phyloP scores from a whole-genome alignment of 305 asterid genomes.

The Fraxinus dipetala region DNA sequence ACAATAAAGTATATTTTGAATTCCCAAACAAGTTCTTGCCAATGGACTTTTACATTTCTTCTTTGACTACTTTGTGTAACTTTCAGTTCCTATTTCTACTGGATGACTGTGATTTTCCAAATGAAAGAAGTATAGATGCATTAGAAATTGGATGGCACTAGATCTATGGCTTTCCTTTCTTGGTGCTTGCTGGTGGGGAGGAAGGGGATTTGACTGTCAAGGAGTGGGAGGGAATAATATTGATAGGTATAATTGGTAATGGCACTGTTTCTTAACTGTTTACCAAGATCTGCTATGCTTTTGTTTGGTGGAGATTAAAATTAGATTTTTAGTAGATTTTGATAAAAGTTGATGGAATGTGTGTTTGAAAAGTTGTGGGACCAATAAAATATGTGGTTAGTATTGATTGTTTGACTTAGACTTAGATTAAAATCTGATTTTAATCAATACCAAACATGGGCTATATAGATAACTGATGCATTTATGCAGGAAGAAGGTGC shows the following conservation, averaged over 20 bases:
- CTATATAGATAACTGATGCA: slow-evolving; percentile 1
- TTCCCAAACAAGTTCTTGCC: neutral
- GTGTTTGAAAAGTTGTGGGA: too few species aligned
- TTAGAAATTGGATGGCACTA: neutral
- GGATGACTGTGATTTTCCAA: neutral
- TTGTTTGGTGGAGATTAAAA: too few species aligned
- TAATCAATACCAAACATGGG: too few species aligned
- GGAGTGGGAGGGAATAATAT: neutral
- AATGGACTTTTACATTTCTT: neutral
- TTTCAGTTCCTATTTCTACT: neutral
- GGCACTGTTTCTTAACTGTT: neutral
- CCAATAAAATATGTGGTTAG: too few species aligned
- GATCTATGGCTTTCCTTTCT: neutral
- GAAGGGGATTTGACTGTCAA: neutral
- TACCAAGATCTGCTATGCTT: neutral
- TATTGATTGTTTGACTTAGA: too few species aligned
- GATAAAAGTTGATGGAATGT: too few species aligned
- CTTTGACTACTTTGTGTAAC: neutral
- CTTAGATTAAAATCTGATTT: too few species aligned
- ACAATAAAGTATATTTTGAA: neutral
- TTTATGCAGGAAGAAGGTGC: slow-evolving; percentile 89
- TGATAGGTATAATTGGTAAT: slow-evolving; percentile 4
- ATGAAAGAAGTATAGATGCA: neutral
- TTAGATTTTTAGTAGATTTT: too few species aligned
- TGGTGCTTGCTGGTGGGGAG: neutral